Percentiles rank a stretch among this genome's conserved stretches.
These are phyloP conservation scores for Clarireedia homoeocarpa DNA, from an alignment of 2,329 filamentous ascomycete genomes.

Conservation along the genomic window DNA sequence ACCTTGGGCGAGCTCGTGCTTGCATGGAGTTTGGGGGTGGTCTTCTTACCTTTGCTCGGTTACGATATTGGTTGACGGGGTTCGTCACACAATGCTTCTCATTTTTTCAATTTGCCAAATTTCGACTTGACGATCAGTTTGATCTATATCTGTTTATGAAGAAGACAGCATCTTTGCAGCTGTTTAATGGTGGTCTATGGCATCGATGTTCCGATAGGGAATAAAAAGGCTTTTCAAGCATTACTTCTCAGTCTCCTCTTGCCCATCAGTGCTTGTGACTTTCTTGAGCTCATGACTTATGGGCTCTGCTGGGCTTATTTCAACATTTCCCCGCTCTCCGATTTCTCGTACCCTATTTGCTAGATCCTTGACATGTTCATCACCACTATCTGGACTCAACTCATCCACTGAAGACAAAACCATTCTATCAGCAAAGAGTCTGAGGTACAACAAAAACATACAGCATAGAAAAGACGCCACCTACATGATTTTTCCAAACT, in stretches of 20 bases:
- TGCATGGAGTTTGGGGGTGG: constrained; percentile 29
- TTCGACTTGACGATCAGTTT: constrained; percentile 25
- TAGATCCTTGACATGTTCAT: constrained; percentile 79
- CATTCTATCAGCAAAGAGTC: background rate
- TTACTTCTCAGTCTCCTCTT: constrained; percentile 48
- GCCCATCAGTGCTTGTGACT: constrained; percentile 45
- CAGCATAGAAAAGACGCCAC: background rate
- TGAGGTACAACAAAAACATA: background rate
- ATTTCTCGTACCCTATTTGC: constrained; percentile 63
- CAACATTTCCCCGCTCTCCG: constrained; percentile 31
- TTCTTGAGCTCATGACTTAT: constrained; percentile 34
- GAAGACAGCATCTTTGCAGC: constrained; percentile 21
- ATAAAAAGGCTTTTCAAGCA: constrained; percentile 25
- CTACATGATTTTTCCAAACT: constrained; percentile 60
- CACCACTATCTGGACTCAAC: constrained; percentile 68
- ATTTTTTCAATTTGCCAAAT: constrained; percentile 19
- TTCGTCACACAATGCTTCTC: constrained; percentile 17
- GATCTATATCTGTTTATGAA: constrained; percentile 25
- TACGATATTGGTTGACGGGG: constrained; percentile 17
- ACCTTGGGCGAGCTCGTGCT: constrained; percentile 25
- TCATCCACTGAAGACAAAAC: constrained; percentile 41
- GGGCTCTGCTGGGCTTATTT: constrained; percentile 10
- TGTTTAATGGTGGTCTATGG: constrained; percentile 20
- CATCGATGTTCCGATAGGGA: constrained; percentile 21
- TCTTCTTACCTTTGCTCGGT: constrained; percentile 23